Conservation (phyloP, 768 basidiomycete species). For the Suillus subalutaceus region DNA sequence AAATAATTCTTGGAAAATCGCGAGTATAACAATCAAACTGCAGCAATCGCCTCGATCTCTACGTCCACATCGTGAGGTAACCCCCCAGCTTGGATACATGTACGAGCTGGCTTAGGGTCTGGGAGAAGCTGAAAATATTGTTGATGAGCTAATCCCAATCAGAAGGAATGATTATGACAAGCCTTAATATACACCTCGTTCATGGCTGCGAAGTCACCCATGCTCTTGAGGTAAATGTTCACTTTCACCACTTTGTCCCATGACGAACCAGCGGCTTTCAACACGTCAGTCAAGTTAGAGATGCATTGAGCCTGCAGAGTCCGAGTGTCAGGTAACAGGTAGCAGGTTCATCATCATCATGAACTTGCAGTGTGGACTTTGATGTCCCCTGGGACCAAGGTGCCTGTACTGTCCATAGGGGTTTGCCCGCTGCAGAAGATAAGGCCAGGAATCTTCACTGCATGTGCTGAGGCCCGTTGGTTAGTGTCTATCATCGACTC, state of each 20-base stretch:
- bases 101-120: conserved; percentile 68
- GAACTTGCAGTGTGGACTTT: conserved; percentile 57
- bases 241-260: conserved; percentile 62
- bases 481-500: not conserved
- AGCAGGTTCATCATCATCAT: not conserved
- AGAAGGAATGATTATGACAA: conserved; percentile 9
- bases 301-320: conserved; percentile 55
- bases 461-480: conserved; percentile 45
- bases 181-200: conserved; percentile 63
- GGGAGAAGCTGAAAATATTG: conserved; percentile 44
- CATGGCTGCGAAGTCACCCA: conserved; percentile 58
- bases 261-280: conserved; percentile 56
- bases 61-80: conserved; percentile 71
- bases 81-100: conserved; percentile 73
- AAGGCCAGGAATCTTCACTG: conserved; percentile 57
- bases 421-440: conserved; percentile 66
- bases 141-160: conserved; percentile 3
- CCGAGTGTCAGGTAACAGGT: not conserved
- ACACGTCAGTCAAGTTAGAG: conserved; percentile 54
- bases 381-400: conserved; percentile 57
- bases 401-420: conserved; percentile 51
- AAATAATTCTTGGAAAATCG: not conserved
- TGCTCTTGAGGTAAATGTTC: conserved; percentile 64
- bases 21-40: conserved; percentile 20
- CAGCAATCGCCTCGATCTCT: conserved; percentile 74